These are phyloP conservation scores for Diaporthe sp. DNA, from an alignment of 2,329 filamentous ascomycete genomes.

Conservation along the genomic window DNA sequence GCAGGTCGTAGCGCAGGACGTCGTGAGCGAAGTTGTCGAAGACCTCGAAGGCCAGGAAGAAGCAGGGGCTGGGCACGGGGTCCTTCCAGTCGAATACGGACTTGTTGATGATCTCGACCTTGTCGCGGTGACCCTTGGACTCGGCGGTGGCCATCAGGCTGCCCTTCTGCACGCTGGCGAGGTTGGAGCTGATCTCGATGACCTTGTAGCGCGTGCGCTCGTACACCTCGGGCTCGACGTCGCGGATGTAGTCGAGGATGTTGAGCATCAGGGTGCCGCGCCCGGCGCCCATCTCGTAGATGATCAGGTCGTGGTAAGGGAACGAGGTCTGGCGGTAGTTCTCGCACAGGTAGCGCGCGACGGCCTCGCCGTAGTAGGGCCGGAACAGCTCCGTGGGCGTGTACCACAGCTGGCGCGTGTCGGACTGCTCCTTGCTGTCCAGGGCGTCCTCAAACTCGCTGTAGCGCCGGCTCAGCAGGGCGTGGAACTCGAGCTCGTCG, in stretches of 20 bases:
- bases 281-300: constrained; percentile 98
- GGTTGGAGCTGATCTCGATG: constrained; percentile 90
- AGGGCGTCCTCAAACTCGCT: constrained; percentile 90
- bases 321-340: constrained; percentile 97
- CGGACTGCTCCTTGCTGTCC: constrained; percentile 78
- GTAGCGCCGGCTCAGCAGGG: constrained; percentile 82
- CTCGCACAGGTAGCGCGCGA: constrained; percentile 94
- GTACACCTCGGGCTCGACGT: constrained; percentile 91
- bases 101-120: constrained; percentile 94
- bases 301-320: constrained; percentile 95
- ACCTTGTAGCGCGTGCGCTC: constrained; percentile 93
- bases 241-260: constrained; percentile 95
- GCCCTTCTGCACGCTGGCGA: constrained; percentile 83
- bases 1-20: constrained; percentile 88
- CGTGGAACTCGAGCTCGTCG: constrained; percentile 89
- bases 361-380: constrained; percentile 96
- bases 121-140: constrained; percentile 81
- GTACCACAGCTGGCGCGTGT: constrained; percentile 94
- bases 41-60: constrained; percentile 97
- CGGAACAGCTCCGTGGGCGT: constrained; percentile 97
- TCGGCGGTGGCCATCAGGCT: constrained; percentile 77
- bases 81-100: constrained; percentile 95
- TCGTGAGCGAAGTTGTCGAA: constrained; percentile 99
- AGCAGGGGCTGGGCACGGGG: constrained; percentile 92
- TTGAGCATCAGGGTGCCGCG: constrained; percentile 99